Evolutionary conservation across 352 stramenopile species (phyloP).

Genomic region (Phytophthora podocarpi): DNA sequence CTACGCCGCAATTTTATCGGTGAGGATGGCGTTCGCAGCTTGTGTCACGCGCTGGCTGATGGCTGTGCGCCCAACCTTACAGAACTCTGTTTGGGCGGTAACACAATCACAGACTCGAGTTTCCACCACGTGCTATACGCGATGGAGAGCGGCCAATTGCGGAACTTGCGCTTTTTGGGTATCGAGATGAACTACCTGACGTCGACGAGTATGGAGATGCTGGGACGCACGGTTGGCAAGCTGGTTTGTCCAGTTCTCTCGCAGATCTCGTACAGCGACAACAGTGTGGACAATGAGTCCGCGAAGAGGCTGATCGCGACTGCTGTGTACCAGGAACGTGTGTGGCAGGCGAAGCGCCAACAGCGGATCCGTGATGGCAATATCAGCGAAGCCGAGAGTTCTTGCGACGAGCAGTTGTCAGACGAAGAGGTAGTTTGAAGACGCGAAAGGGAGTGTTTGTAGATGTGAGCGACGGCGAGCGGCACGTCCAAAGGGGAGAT

Average conservation of each 20-base stretch:
- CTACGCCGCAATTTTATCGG: slow-evolving; percentile 88
- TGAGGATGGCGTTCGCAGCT: slow-evolving; percentile 71
- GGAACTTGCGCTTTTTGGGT: slow-evolving; percentile 70
- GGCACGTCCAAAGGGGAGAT: neutral
- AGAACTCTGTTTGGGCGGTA: slow-evolving; percentile 82
- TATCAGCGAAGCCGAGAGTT: slow-evolving; percentile 37
- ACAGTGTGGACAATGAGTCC: slow-evolving; percentile 74
- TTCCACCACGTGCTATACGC: slow-evolving; percentile 84
- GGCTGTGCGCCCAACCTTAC: slow-evolving; percentile 67
- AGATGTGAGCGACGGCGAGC: slow-evolving; percentile 24
- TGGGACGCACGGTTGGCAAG: slow-evolving; percentile 82
- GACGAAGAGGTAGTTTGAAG: slow-evolving; percentile 40
- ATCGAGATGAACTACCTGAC: slow-evolving; percentile 90
- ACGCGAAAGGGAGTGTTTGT: slow-evolving; percentile 16
- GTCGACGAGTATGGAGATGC: slow-evolving; percentile 84
- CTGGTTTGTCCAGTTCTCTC: slow-evolving; percentile 75
- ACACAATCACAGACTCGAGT: slow-evolving; percentile 85
- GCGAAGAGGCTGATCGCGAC: slow-evolving; percentile 81
- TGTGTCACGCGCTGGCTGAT: slow-evolving; percentile 77
- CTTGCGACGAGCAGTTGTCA: slow-evolving; percentile 45
- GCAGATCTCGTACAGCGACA: slow-evolving; percentile 90
- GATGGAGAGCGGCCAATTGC: slow-evolving; percentile 77
- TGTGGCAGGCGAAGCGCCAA: slow-evolving; percentile 57
- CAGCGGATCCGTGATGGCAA: slow-evolving; percentile 52
- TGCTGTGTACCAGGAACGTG: slow-evolving; percentile 78